Conservation (phyloP, 2,329 filamentous ascomycete genomes). For the Neopestalotiopsis clavispora region DNA sequence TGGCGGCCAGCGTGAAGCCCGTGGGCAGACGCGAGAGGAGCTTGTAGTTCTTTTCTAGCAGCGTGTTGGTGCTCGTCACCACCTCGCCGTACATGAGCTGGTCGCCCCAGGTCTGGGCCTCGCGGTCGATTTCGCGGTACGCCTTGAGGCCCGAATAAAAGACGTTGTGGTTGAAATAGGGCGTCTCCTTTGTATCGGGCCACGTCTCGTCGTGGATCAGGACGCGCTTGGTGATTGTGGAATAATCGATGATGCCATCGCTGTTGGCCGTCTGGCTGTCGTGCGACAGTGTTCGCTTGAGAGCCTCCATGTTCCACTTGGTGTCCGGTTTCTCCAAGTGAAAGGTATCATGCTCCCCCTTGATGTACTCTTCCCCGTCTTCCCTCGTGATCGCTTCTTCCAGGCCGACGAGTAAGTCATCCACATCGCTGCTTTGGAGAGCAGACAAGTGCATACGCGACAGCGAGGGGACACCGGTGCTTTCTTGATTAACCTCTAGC, state of each 20-base stretch:
- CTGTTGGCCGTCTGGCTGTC: slow-evolving; percentile 24
- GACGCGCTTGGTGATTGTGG: slow-evolving; percentile 73
- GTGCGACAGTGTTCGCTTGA: slow-evolving; percentile 56
- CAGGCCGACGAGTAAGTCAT: slow-evolving; percentile 69
- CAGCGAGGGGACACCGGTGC: slow-evolving; percentile 74
- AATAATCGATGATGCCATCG: slow-evolving; percentile 75
- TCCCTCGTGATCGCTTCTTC: slow-evolving; percentile 70
- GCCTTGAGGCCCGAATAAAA: slow-evolving; percentile 75
- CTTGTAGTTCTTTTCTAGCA: slow-evolving; percentile 87
- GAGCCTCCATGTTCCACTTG: slow-evolving; percentile 59
- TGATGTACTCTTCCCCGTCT: slow-evolving; percentile 73
- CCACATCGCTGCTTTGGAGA: slow-evolving; percentile 65
- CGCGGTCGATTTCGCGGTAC: slow-evolving; percentile 64
- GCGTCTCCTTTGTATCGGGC: slow-evolving; percentile 75
- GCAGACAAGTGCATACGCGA: slow-evolving; percentile 85
- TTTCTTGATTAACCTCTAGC: slow-evolving; percentile 75
- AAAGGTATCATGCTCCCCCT: slow-evolving; percentile 83
- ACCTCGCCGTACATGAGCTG: slow-evolving; percentile 87
- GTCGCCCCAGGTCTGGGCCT: slow-evolving; percentile 74
- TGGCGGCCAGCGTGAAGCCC: slow-evolving; percentile 88
- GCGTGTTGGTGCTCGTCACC: slow-evolving; percentile 90
- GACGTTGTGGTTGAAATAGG: slow-evolving; percentile 82
- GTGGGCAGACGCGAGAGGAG: slow-evolving; percentile 77
- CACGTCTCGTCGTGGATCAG: slow-evolving; percentile 71
- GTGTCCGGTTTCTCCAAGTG: slow-evolving; percentile 71